Conservation (phyloP, 1,284 basidiomycete species). For the Boletus semigastroideus region DNA sequence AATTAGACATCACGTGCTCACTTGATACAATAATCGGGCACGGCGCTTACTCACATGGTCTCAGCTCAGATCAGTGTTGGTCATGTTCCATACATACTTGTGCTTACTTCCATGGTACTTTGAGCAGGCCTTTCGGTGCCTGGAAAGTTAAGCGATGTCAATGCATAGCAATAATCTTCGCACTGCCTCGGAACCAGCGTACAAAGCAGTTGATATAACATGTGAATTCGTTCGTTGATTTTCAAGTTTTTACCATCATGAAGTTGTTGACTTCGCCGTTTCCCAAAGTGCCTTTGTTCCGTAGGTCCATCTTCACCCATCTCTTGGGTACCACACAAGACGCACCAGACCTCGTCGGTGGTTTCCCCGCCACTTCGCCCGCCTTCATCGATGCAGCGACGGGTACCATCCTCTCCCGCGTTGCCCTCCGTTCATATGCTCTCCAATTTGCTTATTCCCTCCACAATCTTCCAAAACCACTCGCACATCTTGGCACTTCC, state of each 20-base stretch:
- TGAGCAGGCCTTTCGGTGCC: too few species aligned
- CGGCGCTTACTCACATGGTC: too few species aligned
- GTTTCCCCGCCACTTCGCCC: constrained; percentile 40
- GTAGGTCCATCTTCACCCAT: constrained; percentile 52
- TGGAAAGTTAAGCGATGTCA: too few species aligned
- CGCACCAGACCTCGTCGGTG: constrained; percentile 38
- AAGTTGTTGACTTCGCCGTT: constrained; percentile 30
- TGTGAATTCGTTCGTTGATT: too few species aligned
- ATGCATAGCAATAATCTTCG: too few species aligned
- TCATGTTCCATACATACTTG: too few species aligned
- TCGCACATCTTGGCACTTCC: constrained; percentile 38
- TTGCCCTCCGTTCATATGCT: constrained; percentile 42
- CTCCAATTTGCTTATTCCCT: constrained; percentile 54
- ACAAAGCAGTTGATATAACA: too few species aligned
- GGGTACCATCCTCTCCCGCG: constrained; percentile 56
- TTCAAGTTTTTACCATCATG: constrained; percentile 12
- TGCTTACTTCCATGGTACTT: too few species aligned
- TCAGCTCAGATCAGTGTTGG: too few species aligned
- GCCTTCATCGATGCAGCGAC: constrained; percentile 71
- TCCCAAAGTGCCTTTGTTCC: constrained; percentile 29
- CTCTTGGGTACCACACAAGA: constrained; percentile 39
- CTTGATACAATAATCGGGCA: too few species aligned
- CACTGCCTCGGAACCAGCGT: too few species aligned
- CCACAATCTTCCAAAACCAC: constrained; percentile 31
- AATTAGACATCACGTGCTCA: too few species aligned